Percentiles rank a stretch among this genome's conserved stretches.
Evolutionary conservation across 2,329 filamentous ascomycete species (phyloP).

Genomic region (Paraconiothyrium sp.): DNA sequence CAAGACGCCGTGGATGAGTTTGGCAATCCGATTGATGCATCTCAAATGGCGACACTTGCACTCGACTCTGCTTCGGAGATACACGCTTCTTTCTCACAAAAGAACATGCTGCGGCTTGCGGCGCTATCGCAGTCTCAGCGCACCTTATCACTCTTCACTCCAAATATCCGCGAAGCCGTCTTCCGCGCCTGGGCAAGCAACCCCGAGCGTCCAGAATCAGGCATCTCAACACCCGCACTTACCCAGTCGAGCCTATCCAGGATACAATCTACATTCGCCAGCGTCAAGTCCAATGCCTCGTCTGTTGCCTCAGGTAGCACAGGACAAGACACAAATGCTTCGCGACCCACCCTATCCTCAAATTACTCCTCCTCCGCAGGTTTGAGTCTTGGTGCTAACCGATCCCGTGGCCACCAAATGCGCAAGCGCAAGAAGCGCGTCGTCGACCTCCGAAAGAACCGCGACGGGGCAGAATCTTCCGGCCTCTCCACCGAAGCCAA

Average conservation of each 20-base stretch:
- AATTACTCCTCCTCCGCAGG: constrained; percentile 68
- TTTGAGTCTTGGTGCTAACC: constrained; percentile 69
- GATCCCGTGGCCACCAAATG: constrained; percentile 68
- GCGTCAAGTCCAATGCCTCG: constrained; percentile 57
- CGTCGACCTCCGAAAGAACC: constrained; percentile 78
- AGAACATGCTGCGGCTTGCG: constrained; percentile 86
- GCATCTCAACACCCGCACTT: constrained; percentile 52
- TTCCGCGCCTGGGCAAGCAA: constrained; percentile 92
- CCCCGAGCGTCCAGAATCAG: constrained; percentile 72
- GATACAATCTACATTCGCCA: constrained; percentile 55
- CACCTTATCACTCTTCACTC: constrained; percentile 90
- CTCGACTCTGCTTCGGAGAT: constrained; percentile 82
- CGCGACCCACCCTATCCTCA: constrained; percentile 72
- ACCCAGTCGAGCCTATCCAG: constrained; percentile 57
- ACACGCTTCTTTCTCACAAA: constrained; percentile 92
- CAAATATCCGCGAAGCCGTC: constrained; percentile 86
- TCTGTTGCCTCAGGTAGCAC: constrained; percentile 58
- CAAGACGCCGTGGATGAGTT: constrained; percentile 83
- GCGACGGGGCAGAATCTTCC: constrained; percentile 58
- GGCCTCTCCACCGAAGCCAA: constrained; percentile 62
- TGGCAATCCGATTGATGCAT: constrained; percentile 78
- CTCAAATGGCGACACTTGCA: constrained; percentile 78
- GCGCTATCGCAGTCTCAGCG: constrained; percentile 87
- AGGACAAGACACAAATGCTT: constrained; percentile 58
- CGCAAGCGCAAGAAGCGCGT: constrained; percentile 86